Evolutionary conservation across 352 stramenopile species (phyloP).

Genomic region (Phytophthora chlamydospora): DNA sequence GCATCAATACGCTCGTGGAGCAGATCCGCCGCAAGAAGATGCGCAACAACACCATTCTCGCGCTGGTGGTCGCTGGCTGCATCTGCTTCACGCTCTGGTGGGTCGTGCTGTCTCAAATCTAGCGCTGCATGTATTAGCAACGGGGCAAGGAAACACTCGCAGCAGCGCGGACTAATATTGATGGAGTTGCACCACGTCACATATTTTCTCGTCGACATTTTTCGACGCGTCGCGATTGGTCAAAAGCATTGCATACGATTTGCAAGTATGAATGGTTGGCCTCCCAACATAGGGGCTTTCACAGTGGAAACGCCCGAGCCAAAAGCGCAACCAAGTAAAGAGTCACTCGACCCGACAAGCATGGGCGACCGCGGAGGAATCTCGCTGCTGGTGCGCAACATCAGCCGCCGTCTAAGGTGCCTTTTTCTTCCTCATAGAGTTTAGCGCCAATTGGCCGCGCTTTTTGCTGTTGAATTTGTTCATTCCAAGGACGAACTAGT

Average conservation of each 20-base stretch:
- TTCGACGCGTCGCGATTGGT: too few species aligned
- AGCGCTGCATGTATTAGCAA: constrained; percentile 14
- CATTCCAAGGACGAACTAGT: constrained; percentile 13
- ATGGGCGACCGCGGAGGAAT: constrained; percentile 79
- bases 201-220: constrained; percentile 19
- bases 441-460: background rate
- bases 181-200: constrained; percentile 13
- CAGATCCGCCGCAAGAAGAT: constrained; percentile 96
- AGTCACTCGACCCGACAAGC: constrained; percentile 17
- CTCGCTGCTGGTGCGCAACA: constrained; percentile 94
- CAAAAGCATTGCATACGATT: constrained; percentile 13
- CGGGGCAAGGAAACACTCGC: too few species aligned
- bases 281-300: constrained; percentile 6
- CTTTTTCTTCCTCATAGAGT: constrained; percentile 6
- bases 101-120: constrained; percentile 79
- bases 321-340: constrained; percentile 25
- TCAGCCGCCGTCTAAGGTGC: constrained; percentile 89
- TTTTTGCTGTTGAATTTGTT: background rate
- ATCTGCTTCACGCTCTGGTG: constrained; percentile 98
- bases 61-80: constrained; percentile 95
- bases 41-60: constrained; percentile 97
- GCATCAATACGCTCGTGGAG: constrained; percentile 96
- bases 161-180: too few species aligned
- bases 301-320: constrained; percentile 34
- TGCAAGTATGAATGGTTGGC: constrained; percentile 36